These are phyloP conservation scores for Letharia columbiana DNA, from an alignment of 495 filamentous ascomycete species.

Conservation along the genomic window DNA sequence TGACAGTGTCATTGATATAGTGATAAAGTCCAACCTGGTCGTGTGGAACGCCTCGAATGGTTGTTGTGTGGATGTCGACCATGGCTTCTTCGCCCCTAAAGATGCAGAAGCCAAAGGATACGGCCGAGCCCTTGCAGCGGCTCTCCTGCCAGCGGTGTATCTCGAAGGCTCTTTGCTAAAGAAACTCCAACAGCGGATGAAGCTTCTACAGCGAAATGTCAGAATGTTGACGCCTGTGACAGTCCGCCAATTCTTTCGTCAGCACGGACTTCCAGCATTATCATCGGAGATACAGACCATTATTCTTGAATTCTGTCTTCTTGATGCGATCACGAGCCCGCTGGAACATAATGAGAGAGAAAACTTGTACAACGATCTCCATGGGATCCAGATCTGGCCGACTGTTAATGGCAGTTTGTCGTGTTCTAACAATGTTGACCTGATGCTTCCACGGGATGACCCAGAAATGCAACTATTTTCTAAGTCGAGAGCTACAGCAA, in stretches of 20 bases:
- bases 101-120: conserved; percentile 8
- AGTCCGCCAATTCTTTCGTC: conserved; percentile 9
- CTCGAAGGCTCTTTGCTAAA: not conserved
- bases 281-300: not conserved
- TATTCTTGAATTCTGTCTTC: conserved; percentile 18
- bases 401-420: conserved; percentile 4
- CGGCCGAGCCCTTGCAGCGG: conserved; percentile 4
- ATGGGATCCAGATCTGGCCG: conserved; percentile 16
- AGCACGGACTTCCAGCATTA: not conserved
- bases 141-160: conserved; percentile 9
- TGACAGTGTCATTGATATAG: conserved; percentile 10
- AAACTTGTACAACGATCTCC: conserved; percentile 7
- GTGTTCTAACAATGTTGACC: not conserved
- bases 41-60: conserved; percentile 19
- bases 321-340: conserved; percentile 11
- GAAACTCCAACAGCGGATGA: not conserved
- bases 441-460: conserved; percentile 12
- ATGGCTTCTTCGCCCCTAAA: conserved; percentile 9
- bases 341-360: not conserved
- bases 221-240: not conserved
- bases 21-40: not conserved
- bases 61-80: conserved; percentile 8
- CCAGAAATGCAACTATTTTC: conserved; percentile 17
- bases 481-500: not conserved
- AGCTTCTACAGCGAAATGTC: not conserved